Conservation (phyloP, 805 yeast genomes). For the Ogataea saltuana region DNA sequence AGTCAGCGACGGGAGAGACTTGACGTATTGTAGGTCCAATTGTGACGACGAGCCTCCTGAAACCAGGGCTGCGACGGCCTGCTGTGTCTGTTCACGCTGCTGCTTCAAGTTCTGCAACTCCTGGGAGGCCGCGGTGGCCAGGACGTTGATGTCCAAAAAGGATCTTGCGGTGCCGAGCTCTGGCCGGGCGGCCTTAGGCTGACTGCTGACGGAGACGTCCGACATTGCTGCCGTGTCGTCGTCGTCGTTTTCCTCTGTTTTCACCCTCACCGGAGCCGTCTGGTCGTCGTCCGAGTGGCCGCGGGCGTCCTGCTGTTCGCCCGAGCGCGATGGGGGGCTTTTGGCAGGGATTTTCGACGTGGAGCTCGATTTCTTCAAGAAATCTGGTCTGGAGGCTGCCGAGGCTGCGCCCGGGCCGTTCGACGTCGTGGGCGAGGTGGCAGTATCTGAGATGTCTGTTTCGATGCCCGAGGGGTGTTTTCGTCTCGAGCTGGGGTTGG, state of each 20-base stretch:
- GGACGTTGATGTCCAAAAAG: conserved; percentile 46
- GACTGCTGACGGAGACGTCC: conserved; percentile 7
- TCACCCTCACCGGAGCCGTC: conserved; percentile 15
- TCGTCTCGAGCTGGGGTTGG: conserved; percentile 47
- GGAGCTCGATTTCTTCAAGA: conserved; percentile 22
- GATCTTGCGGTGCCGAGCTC: conserved; percentile 24
- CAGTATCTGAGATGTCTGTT: conserved; percentile 16
- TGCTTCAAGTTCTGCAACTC: conserved; percentile 47
- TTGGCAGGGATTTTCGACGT: conserved; percentile 19
- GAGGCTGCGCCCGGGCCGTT: too few relatives aligned
- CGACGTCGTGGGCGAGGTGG: conserved; percentile 17
- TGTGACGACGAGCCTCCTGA: conserved; percentile 16
- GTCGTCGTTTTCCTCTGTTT: conserved; percentile 20
- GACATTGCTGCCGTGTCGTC: conserved; percentile 24
- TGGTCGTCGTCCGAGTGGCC: conserved; percentile 3
- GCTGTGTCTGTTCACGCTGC: conserved; percentile 24
- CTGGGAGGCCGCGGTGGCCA: conserved; percentile 57
- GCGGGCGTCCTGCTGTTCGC: conserved; percentile 7
- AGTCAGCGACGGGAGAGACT: conserved; percentile 52
- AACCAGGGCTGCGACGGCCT: conserved; percentile 24
- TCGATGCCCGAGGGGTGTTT: conserved; percentile 27
- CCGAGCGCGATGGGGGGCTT: conserved; percentile 7
- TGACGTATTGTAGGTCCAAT: conserved; percentile 39
- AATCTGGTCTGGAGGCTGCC: conserved; percentile 12
- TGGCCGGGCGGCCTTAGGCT: conserved; percentile 26